Conservation (phyloP, 1,284 basidiomycete genomes). For the Golubevia sp. region DNA sequence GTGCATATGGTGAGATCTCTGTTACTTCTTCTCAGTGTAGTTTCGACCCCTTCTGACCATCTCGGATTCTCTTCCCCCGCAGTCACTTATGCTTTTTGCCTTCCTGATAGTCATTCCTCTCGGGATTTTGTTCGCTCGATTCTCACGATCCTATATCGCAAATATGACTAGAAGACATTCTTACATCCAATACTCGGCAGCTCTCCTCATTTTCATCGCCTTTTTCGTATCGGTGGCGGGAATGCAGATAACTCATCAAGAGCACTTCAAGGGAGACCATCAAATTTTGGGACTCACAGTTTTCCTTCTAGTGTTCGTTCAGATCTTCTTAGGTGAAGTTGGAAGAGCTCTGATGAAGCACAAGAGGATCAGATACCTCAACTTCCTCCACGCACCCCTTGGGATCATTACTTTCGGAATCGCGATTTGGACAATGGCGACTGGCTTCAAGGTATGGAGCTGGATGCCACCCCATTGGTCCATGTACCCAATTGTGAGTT, state of each 20-base stretch:
- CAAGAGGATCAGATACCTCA: background rate
- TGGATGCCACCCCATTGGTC: background rate
- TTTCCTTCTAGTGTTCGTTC: background rate
- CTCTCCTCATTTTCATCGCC: too few relatives aligned
- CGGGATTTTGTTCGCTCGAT: too few relatives aligned
- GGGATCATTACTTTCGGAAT: background rate
- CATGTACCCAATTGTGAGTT: background rate
- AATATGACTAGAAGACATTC: too few relatives aligned
- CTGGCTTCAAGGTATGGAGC: background rate
- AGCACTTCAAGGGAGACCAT: background rate
- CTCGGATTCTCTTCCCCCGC: too few relatives aligned
- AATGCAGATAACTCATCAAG: background rate
- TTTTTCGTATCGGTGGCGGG: background rate
- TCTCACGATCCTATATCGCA: too few relatives aligned
- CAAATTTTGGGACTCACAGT: background rate
- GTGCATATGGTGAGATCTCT: too few relatives aligned
- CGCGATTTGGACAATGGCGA: background rate
- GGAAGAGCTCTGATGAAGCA: background rate
- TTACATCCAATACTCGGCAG: too few relatives aligned
- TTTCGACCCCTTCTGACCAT: too few relatives aligned
- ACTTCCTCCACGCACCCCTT: background rate
- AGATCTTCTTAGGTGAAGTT: background rate
- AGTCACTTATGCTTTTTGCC: too few relatives aligned
- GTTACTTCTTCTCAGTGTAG: too few relatives aligned
- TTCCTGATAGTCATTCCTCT: too few relatives aligned